Evolutionary conservation across 192 early-diverging fungal species (phyloP), one percentile per base, ranked within the genome.

Genomic region (Backusella morwellensis): DNA sequence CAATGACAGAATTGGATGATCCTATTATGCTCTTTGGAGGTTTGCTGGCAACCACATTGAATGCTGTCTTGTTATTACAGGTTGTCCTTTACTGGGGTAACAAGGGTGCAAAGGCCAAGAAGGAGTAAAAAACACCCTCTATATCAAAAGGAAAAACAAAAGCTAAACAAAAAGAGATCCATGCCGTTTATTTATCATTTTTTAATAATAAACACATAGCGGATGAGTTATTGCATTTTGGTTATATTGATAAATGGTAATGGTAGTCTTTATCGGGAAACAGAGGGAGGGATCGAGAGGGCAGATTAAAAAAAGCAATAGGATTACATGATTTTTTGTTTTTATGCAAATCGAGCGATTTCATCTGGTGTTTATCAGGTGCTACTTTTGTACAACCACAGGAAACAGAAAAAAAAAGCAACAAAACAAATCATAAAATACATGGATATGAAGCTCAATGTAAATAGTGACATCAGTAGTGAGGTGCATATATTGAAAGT

Each of bases 1-100:
- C 97, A 17, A 73, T 97, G 78, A 90, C 94, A 36, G 97, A 99
- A 83, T 88, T 97, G 6, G 87, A 96, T 70, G 96, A 98, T 81
- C 82, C 86, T 35, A 77, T 94, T 14, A 88, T 99, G 75, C 83
- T 99, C 34, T 75, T 86, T 26, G 91, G 92, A 41, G 88, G 85
- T 66, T 66, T 95, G 17, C 78, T 93, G 73, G 94, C 95, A 23
- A 87, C 90, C 2, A 52, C 86, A 26, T 87, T 97, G 71, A 97
- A 99, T 80, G 91, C 85, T 26, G 75, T 96, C n/a, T 79, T 97
- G 41, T 86, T 92, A 17, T 72, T 87, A 0, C 96, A 97, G 82
- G 91, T 96, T 86, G 72, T 94, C 68, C 82, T 87, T 21, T 95
- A 94, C 84, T 93, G 93, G 93, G 88, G 89, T 76, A 83, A 82